phyloP scores from a whole-genome alignment of 306 rosid species.

The Vicia sativa region DNA sequence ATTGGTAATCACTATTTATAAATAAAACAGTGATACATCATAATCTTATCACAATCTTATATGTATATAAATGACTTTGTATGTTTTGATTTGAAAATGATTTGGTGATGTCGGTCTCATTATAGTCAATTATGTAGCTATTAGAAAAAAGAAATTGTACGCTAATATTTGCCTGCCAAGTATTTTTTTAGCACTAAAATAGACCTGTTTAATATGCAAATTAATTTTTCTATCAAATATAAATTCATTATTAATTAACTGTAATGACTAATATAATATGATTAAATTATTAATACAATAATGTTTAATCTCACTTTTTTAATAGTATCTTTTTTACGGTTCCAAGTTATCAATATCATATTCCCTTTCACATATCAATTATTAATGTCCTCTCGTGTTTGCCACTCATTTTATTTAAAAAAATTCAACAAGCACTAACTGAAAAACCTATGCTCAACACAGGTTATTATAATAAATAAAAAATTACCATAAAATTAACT shows the following conservation, averaged over 20 bases:
- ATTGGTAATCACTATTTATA: constrained; percentile 1
- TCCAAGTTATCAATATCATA: neutral
- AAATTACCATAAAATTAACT: neutral
- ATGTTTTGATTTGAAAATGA: neutral
- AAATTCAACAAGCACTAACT: neutral
- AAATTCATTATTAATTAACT: too few species aligned
- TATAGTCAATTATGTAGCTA: neutral
- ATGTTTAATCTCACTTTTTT: neutral
- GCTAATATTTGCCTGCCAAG: too few species aligned
- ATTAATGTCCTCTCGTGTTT: constrained; percentile 14
- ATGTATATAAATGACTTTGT: neutral
- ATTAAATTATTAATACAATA: too few species aligned
- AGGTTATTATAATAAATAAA: neutral
- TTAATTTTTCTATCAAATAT: too few species aligned
- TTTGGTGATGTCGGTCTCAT: neutral
- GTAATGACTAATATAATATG: too few species aligned
- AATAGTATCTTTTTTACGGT: neutral
- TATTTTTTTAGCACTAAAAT: too few species aligned
- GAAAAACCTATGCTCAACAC: neutral
- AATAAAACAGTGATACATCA: neutral
- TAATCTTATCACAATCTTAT: neutral
- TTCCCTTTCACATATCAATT: neutral
- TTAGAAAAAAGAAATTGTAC: too few species aligned
- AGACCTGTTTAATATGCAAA: too few species aligned
- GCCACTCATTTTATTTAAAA: neutral